A percentile compares a stretch with the other conserved stretches of the same genome.
Evolutionary conservation across 345 rosid species (phyloP).

Genomic region (Acer yangbiense): DNA sequence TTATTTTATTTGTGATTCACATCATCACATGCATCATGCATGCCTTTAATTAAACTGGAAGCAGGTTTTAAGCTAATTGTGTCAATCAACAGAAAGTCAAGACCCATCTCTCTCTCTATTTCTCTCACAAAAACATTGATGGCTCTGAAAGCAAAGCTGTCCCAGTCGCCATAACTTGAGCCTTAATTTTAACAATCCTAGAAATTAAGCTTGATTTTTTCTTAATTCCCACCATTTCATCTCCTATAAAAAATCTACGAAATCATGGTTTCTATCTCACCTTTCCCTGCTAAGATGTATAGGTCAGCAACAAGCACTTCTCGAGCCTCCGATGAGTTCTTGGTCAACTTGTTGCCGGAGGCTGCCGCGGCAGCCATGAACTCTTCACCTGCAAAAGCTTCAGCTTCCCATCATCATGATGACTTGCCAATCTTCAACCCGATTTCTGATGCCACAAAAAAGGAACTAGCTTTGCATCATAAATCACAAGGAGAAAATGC

Average conservation of each 20-base stretch:
- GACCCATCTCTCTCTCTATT: background rate
- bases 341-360: constrained; percentile 33
- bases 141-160: constrained; percentile 23
- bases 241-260: background rate
- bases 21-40: constrained; percentile 22
- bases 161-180: constrained; percentile 1
- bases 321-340: constrained; percentile 49
- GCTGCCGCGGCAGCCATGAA: background rate
- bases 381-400: constrained; percentile 13
- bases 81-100: background rate
- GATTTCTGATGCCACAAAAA: constrained; percentile 41
- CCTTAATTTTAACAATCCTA: background rate
- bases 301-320: constrained; percentile 33
- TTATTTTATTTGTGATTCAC: background rate
- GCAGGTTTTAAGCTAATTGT: constrained; percentile 20
- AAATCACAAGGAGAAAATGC: constrained; percentile 41
- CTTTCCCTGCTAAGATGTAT: constrained; percentile 38
- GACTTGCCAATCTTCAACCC: constrained; percentile 29
- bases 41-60: constrained; percentile 28
- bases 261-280: background rate
- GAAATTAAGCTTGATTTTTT: background rate
- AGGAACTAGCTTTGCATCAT: constrained; percentile 37
- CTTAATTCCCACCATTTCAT: background rate
- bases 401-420: constrained; percentile 10
- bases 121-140: background rate